These are phyloP conservation scores for Eucalyptus microcorys DNA, from an alignment of 345 rosid genomes.

Conservation along the genomic window DNA sequence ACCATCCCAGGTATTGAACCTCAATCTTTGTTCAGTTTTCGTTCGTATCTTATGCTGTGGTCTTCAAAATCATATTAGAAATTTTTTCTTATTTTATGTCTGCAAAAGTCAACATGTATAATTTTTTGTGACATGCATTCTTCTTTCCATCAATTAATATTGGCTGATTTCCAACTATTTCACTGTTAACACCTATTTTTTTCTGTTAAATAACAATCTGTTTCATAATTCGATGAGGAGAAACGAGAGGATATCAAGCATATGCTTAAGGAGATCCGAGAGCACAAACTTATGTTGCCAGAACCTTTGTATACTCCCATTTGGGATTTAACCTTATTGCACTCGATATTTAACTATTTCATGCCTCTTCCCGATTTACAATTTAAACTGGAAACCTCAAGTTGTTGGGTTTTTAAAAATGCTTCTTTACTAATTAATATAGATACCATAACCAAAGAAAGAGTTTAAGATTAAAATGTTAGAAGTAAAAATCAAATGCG, in stretches of 20 bases:
- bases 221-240: neutral
- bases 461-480: neutral
- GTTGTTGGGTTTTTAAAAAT: neutral
- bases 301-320: neutral
- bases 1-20: neutral
- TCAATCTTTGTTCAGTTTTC: neutral
- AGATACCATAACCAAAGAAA: neutral
- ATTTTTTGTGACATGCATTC: neutral
- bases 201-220: too few relatives aligned
- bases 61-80: neutral
- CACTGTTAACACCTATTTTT: neutral
- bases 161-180: neutral
- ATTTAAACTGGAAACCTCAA: neutral
- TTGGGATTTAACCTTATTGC: neutral
- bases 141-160: neutral
- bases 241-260: neutral
- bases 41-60: neutral
- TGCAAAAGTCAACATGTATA: neutral
- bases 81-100: neutral
- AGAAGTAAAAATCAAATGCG: too few relatives aligned
- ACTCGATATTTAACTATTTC: neutral
- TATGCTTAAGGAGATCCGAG: neutral
- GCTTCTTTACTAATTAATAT: neutral
- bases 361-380: neutral
- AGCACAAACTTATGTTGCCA: neutral